A percentile compares a stretch with the other conserved stretches of the same genome.
Conservation (phyloP, 805 yeast species). For the Suhomyces vadensis region DNA sequence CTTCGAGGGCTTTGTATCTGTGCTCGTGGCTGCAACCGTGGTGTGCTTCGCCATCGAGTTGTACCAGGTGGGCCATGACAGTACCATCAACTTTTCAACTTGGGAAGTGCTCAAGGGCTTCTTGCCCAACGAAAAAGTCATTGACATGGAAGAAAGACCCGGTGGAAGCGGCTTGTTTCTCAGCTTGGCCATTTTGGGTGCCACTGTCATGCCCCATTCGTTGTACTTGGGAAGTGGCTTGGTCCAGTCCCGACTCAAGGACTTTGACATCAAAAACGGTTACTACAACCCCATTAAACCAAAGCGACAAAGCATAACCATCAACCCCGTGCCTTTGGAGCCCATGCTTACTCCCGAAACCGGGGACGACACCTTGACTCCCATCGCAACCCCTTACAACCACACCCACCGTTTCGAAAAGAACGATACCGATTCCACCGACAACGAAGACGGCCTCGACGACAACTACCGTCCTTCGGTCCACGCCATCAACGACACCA, state of each 20-base stretch:
- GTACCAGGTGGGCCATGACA: conserved; percentile 58
- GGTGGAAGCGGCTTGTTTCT: conserved; percentile 62
- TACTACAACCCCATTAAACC: conserved; percentile 32
- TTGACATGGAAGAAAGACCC: conserved; percentile 21
- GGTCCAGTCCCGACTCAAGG: conserved; percentile 81
- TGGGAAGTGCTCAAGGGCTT: conserved; percentile 67
- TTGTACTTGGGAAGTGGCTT: conserved; percentile 82
- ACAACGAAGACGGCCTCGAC: conserved; percentile 28
- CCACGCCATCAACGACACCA: conserved; percentile 75
- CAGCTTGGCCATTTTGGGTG: conserved; percentile 84
- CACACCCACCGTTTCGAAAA: conserved; percentile 7
- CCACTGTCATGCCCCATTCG: conserved; percentile 95
- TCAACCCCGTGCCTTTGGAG: not conserved
- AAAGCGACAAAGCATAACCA: not conserved
- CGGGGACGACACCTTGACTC: conserved; percentile 5
- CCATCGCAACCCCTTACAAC: conserved; percentile 12
- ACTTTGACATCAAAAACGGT: conserved; percentile 69
- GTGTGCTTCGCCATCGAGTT: conserved; percentile 81
- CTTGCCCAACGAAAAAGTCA: conserved; percentile 47
- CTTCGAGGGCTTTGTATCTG: conserved; percentile 79
- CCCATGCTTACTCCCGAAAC: conserved; percentile 2
- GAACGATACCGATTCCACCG: conserved; percentile 10
- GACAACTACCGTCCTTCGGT: conserved; percentile 68
- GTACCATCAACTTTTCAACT: conserved; percentile 43
- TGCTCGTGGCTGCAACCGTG: conserved; percentile 78